Evolutionary conservation across 2,329 filamentous ascomycete species (phyloP).

Genomic region (Penicillium hesseltinei): DNA sequence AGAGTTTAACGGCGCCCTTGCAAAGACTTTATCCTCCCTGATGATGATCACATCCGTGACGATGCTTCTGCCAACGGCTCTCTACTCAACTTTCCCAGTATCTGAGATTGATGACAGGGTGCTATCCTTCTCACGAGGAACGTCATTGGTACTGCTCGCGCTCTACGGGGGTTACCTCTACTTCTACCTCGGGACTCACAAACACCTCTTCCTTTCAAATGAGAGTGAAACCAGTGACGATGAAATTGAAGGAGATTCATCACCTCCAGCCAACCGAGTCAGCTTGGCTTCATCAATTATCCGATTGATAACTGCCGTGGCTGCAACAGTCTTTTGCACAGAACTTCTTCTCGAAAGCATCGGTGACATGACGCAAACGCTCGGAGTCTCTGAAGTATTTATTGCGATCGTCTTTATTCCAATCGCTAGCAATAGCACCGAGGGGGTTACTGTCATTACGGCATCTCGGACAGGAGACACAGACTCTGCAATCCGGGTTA

Average conservation of each 20-base stretch:
- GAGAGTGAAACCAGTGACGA: slow-evolving; percentile 7
- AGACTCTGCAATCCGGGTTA: slow-evolving; percentile 64
- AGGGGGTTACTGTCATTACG: slow-evolving; percentile 71
- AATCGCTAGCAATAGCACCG: slow-evolving; percentile 70
- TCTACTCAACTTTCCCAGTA: slow-evolving; percentile 58
- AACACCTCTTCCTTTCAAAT: slow-evolving; percentile 60
- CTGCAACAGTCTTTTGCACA: slow-evolving; percentile 66
- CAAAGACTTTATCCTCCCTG: slow-evolving; percentile 52
- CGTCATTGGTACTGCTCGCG: slow-evolving; percentile 65
- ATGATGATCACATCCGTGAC: slow-evolving; percentile 69
- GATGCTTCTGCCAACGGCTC: slow-evolving; percentile 67
- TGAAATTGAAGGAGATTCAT: not conserved
- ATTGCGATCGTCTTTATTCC: slow-evolving; percentile 71
- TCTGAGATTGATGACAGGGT: slow-evolving; percentile 51
- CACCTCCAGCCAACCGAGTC: not conserved
- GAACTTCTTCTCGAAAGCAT: slow-evolving; percentile 70
- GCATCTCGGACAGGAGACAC: slow-evolving; percentile 66
- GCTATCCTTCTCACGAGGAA: slow-evolving; percentile 67
- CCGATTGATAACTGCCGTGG: slow-evolving; percentile 39
- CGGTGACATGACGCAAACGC: slow-evolving; percentile 61
- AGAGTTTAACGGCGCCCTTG: slow-evolving; percentile 39
- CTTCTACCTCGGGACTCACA: slow-evolving; percentile 70
- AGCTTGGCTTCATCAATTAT: slow-evolving; percentile 1
- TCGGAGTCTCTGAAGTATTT: slow-evolving; percentile 67
- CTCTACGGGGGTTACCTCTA: slow-evolving; percentile 68